Base-by-base conservation (phyloP, 805 yeast genomes). In the Tetrapisispora phaffii region DNA sequence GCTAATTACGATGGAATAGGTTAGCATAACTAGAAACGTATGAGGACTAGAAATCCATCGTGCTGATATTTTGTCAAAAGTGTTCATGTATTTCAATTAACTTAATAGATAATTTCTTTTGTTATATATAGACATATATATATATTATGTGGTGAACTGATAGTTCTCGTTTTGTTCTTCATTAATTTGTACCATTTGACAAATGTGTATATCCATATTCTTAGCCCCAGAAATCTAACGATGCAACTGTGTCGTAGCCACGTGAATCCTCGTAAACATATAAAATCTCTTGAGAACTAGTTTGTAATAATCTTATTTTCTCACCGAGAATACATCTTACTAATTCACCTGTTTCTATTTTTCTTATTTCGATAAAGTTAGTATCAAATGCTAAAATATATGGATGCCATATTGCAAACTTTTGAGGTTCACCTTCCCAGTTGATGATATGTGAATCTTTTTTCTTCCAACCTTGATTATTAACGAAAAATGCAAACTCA, bases 341-440 rank as follows among this genome's bases (percentile, higher is more conserved):
- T 47, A 93, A 68, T 52, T 82, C 94, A 3, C 93, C 88, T 16
- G 85, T 79, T 54, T 88, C 95, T 58, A 89, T 87, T 54, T 88
- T 87, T 47, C 98, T 75, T 39, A 93, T 84, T 67, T 93, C 98
- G 61, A 93, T 86, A 56, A 93, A 88, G 47, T 78, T 82, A 17
- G 81, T 76, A 60, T 90, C 97, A 67, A 93, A 93, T 5, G 96
- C 93, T 42, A 93, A 68, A 44, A 93, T 70, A 59, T 88, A 90
- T 3, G 98, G 98, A 67, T 89, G 90, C 76, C 95, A 87, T 39
- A 93, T 72, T 16, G 97, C 94, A 63, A 93, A 87, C 49, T 82
- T 79, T 58, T 84, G 93, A 6, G 98, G 97, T 42, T 80, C 76
- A 32, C 97, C 97, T 67, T 93, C 97, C 98, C 98, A 93, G 59